These are phyloP conservation scores for Lodderomyces margitis DNA, from an alignment of 1,139 yeast species.

Conservation along the genomic window DNA sequence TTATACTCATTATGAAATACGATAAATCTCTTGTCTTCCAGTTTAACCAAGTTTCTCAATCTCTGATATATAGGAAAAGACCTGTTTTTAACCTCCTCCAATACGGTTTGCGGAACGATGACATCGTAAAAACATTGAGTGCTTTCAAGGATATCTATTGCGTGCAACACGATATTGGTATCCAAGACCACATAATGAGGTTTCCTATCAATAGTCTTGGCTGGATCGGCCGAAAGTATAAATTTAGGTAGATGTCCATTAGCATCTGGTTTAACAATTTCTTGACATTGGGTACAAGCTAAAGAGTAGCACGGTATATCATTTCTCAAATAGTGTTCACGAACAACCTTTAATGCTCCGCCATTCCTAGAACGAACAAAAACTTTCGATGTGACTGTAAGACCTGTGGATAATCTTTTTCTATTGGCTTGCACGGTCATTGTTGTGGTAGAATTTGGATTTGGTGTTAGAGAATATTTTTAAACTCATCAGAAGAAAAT, in stretches of 20 bases:
- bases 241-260: slow-evolving; percentile 52
- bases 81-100: slow-evolving; percentile 88
- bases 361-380: slow-evolving; percentile 90
- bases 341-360: slow-evolving; percentile 82
- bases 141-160: slow-evolving; percentile 86
- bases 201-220: slow-evolving; percentile 30
- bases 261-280: slow-evolving; percentile 54
- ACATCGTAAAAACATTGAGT: slow-evolving; percentile 80
- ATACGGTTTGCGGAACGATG: slow-evolving; percentile 87
- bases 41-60: slow-evolving; percentile 70
- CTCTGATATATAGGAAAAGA: slow-evolving; percentile 88
- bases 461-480: neutral
- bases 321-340: slow-evolving; percentile 89
- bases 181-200: slow-evolving; percentile 82
- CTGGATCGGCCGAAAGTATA: slow-evolving; percentile 51
- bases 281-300: slow-evolving; percentile 63
- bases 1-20: slow-evolving; percentile 93
- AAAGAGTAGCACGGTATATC: slow-evolving; percentile 90
- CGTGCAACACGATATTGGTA: slow-evolving; percentile 84
- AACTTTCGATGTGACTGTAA: slow-evolving; percentile 82
- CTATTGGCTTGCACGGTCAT: slow-evolving; percentile 22
- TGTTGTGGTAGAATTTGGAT: neutral
- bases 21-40: slow-evolving; percentile 79
- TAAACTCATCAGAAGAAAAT: slow-evolving; percentile 6
- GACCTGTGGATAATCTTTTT: slow-evolving; percentile 53